phyloP scores from a whole-genome alignment of 306 rosid genomes.

The Quercus dentata region DNA sequence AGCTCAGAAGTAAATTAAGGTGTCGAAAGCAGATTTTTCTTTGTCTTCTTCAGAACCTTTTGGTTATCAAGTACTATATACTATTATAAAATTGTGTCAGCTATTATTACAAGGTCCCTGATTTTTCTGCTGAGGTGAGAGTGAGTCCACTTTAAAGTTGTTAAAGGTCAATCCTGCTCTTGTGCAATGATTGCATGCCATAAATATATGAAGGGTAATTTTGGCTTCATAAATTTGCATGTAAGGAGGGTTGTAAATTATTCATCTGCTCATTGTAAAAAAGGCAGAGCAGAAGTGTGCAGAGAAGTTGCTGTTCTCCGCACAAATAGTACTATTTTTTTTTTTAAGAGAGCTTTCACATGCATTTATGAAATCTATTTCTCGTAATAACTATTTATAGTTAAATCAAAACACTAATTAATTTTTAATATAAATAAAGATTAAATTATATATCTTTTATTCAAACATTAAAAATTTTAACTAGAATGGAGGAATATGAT shows the following conservation, averaged over 20 bases:
- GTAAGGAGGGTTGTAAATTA: neutral
- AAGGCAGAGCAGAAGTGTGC: no score
- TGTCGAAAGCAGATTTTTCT: slow-evolving; percentile 6
- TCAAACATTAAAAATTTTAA: accelerated
- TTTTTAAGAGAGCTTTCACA: no score
- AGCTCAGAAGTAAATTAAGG: neutral
- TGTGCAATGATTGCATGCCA: neutral
- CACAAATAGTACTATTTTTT: neutral
- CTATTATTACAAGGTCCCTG: neutral
- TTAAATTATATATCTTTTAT: accelerated
- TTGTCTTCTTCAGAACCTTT: neutral
- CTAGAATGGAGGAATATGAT: accelerated
- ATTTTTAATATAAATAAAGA: accelerated
- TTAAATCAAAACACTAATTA: accelerated
- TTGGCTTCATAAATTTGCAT: neutral
- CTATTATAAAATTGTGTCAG: neutral
- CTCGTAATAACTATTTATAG: accelerated
- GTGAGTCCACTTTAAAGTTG: neutral
- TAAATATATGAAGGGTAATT: neutral
- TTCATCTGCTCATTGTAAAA: neutral
- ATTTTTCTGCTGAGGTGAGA: neutral
- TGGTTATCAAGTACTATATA: neutral
- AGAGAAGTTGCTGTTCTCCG: no score
- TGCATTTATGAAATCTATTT: no score
- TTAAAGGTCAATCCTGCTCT: slow-evolving; percentile 2